Base-by-base conservation (phyloP, 139 green algal species). In the Chlorella vulgaris region DNA sequence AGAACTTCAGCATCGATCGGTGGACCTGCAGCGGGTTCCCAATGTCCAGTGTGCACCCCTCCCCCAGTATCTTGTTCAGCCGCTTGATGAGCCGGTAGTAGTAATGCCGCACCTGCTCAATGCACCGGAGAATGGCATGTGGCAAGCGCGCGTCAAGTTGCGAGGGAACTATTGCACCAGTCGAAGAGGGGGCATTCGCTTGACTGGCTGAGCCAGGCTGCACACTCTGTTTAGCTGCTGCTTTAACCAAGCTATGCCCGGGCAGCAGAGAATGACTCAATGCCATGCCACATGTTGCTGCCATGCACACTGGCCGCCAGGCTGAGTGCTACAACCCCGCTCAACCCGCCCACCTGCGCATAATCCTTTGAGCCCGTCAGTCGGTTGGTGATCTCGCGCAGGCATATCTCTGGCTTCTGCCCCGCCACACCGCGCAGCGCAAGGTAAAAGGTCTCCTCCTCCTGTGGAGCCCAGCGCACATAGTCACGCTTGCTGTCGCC, bases 1-100 rank as follows among this genome's bases (percentile, higher is more conserved):
- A 78, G 39, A 84, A 79, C 78, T 84, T 84, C 67, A 71, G n/a
- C 78, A 84, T 84, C n/a, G 68, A 43, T 19, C 28, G 53, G 68
- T 84, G 78, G 36, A 79, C 53, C 39, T 83, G 65, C 65, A 84
- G 28, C n/a, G 40, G 38, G n/a, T 84, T 78, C n/a, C 61, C 42
- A 6, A 38, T 69, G 78, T 84, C 78, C 53, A 84, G 78, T 38
- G 5, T 43, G 4, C 13, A 7, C 3, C 55, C 53, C 38, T 5
- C 60, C 22, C 78, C 68, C 51, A 84, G 38, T 3, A 84, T 61
- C 39, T 71, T 70, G 67, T 84, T 84, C 19, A 84, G 78, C 38
- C 78, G 78, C 78, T 84, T 84, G 47, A 84, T 71, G 5, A 84
- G 68, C 26, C 78, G 67, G 78, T 84, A 84, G 53, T 84, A 84